phyloP scores from a whole-genome alignment of 495 filamentous ascomycete species.

The Hypoxylon fragiforme region DNA sequence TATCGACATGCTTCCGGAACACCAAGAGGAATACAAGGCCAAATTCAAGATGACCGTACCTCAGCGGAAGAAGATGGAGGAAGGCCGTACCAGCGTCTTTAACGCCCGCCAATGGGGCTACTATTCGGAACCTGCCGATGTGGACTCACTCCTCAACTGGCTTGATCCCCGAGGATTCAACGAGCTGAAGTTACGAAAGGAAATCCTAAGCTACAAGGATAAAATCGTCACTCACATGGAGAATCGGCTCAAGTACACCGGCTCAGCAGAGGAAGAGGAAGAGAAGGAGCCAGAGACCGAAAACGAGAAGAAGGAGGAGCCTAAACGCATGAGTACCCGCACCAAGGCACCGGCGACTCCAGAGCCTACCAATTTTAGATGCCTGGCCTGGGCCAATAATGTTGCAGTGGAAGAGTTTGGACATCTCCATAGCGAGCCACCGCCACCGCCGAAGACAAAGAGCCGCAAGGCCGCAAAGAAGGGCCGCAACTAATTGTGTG shows the following conservation, averaged over 20 bases:
- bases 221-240: constrained; percentile 81
- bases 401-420: constrained; percentile 75
- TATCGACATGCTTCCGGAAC: constrained; percentile 70
- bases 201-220: constrained; percentile 75
- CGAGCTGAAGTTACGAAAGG: constrained; percentile 82
- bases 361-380: constrained; percentile 60
- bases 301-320: constrained; percentile 39
- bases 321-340: constrained; percentile 75
- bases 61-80: constrained; percentile 83
- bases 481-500: constrained; percentile 6
- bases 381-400: constrained; percentile 80
- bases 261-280: constrained; percentile 43
- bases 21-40: constrained; percentile 61
- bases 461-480: constrained; percentile 31
- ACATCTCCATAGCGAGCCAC: constrained; percentile 79
- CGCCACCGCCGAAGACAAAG: constrained; percentile 56
- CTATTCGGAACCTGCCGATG: constrained; percentile 73
- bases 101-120: constrained; percentile 87
- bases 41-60: constrained; percentile 79
- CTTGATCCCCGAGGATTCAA: constrained; percentile 81
- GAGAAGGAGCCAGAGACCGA: constrained; percentile 61
- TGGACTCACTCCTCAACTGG: constrained; percentile 84
- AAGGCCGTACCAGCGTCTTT: constrained; percentile 77
- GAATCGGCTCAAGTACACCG: constrained; percentile 71
- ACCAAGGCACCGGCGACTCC: constrained; percentile 65